These are phyloP conservation scores for Radiomyces spectabilis DNA, from an alignment of 192 early-diverging fungal genomes.

Conservation along the genomic window DNA sequence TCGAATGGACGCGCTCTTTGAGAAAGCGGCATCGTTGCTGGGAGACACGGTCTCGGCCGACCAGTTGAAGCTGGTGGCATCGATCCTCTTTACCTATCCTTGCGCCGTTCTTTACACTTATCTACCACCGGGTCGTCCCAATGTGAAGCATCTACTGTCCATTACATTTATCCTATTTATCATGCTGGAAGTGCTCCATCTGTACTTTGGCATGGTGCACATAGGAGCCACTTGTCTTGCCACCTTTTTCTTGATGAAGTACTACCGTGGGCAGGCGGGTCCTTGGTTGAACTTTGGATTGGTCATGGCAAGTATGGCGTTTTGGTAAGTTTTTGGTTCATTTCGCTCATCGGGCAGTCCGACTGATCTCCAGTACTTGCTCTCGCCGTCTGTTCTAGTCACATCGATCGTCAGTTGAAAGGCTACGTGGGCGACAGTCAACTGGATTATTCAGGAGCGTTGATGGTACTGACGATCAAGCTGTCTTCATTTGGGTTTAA, in stretches of 20 bases:
- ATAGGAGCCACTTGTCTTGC: slow-evolving; percentile 41
- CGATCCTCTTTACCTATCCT: slow-evolving; percentile 51
- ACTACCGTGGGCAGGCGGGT: slow-evolving; percentile 35
- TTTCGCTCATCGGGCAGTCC: not conserved
- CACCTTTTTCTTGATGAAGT: slow-evolving; percentile 45
- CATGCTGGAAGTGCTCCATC: slow-evolving; percentile 47
- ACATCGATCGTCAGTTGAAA: slow-evolving; percentile 39
- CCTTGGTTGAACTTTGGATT: slow-evolving; percentile 52
- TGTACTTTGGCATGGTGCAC: slow-evolving; percentile 50
- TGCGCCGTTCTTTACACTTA: slow-evolving; percentile 46
- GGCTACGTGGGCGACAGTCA: slow-evolving; percentile 35
- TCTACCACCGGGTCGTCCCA: slow-evolving; percentile 35
- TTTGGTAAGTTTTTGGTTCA: slow-evolving; percentile 30
- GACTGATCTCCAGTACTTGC: too few species aligned
- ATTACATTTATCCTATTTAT: slow-evolving; percentile 46
- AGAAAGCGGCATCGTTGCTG: not conserved
- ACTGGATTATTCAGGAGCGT: slow-evolving; percentile 84
- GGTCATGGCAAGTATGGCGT: slow-evolving; percentile 62
- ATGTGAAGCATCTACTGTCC: slow-evolving; percentile 50
- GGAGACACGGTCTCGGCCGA: slow-evolving; percentile 40
- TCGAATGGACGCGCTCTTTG: slow-evolving; percentile 9
- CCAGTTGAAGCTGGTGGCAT: slow-evolving; percentile 49
- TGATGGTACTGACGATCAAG: slow-evolving; percentile 95
- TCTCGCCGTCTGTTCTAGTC: slow-evolving; percentile 3
- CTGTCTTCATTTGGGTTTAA: slow-evolving; percentile 82